These are phyloP conservation scores for Trichosporon ovoides DNA, from an alignment of 1,284 basidiomycete species.

Conservation along the genomic window DNA sequence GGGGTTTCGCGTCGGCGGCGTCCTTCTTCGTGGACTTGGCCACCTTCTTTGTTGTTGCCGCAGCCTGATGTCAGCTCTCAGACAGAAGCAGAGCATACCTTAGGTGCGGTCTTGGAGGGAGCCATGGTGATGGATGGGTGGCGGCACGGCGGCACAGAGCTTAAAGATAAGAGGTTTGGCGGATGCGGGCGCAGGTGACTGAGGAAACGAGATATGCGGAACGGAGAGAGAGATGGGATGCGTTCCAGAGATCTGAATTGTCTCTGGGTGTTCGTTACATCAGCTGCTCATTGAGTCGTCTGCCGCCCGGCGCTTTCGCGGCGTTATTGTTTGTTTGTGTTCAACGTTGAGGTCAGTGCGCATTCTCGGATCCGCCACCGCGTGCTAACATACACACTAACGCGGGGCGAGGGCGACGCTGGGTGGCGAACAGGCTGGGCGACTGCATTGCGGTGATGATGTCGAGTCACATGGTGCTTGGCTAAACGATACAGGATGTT, in stretches of 20 bases:
- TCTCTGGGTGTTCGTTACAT: too few species aligned
- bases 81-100: background rate
- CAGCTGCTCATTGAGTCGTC: too few species aligned
- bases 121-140: background rate
- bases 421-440: background rate
- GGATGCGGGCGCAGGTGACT: too few species aligned
- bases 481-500: slow-evolving; percentile 3
- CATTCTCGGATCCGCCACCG: background rate
- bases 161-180: background rate
- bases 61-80: background rate
- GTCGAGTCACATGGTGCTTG: background rate
- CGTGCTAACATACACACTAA: too few species aligned
- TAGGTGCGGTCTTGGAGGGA: background rate
- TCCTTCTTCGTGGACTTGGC: background rate
- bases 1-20: too few species aligned
- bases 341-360: background rate
- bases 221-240: too few species aligned
- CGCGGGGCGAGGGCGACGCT: too few species aligned
- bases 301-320: slow-evolving; percentile 1
- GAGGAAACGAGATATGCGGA: too few species aligned
- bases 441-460: background rate
- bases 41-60: slow-evolving; percentile 4
- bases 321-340: background rate
- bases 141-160: background rate
- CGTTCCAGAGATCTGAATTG: too few species aligned